Evolutionary conservation across 176 grass and related monocot species (phyloP).

Genomic region (Musa itinerans): DNA sequence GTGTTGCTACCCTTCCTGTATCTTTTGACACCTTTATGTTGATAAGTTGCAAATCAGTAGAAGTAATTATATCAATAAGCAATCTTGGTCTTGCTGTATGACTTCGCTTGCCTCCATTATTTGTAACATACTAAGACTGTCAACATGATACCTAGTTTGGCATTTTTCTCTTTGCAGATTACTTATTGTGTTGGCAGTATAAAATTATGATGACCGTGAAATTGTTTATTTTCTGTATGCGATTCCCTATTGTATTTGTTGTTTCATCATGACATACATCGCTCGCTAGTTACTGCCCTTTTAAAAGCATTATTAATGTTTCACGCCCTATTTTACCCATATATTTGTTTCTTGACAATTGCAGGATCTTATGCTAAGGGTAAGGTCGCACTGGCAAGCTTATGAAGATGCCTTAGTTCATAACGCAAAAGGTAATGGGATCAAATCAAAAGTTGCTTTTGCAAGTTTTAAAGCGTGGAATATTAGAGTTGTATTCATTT

Average conservation of each 20-base stretch:
- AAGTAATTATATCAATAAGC: no score
- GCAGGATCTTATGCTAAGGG: slow-evolving; percentile 43
- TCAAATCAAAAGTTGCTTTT: neutral
- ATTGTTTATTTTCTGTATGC: neutral
- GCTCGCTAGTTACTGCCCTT: neutral
- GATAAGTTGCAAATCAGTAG: no score
- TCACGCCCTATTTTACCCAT: neutral
- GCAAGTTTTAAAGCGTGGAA: neutral
- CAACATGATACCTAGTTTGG: neutral
- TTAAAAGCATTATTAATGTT: neutral
- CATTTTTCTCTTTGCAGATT: neutral
- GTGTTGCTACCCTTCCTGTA: no score
- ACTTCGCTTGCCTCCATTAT: no score
- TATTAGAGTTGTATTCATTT: neutral
- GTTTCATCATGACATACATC: neutral
- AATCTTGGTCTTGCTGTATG: no score
- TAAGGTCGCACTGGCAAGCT: slow-evolving; percentile 54
- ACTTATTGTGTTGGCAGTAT: neutral
- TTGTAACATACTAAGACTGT: neutral
- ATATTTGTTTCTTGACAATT: neutral
- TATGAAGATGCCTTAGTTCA: slow-evolving; percentile 53
- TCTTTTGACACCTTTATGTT: no score
- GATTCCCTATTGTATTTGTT: neutral
- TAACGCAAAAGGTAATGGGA: slow-evolving; percentile 44
- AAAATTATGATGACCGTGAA: neutral